A percentile compares a stretch with the other conserved stretches of the same genome.
phyloP scores from a whole-genome alignment of 371 early-diverging fungal genomes.

The Conidiobolus incongruus region DNA sequence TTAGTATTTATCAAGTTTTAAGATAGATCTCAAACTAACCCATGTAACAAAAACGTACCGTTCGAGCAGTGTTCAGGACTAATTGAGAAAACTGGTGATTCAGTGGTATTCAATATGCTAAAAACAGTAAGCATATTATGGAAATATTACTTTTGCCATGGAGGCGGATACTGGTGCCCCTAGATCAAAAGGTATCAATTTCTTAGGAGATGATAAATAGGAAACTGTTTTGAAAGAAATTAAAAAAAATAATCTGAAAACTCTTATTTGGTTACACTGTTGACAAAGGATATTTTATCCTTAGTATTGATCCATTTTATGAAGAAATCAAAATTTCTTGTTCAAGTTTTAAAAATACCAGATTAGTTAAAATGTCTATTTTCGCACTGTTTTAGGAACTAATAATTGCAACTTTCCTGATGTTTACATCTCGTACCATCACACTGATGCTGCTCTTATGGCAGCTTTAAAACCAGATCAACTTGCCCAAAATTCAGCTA shows the following conservation, averaged over 20 bases:
- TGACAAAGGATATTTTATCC: constrained; percentile 1
- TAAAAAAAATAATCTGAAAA: background rate
- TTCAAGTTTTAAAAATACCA: background rate
- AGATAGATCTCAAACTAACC: constrained; percentile 14
- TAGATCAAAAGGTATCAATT: constrained; percentile 21
- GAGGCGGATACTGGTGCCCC: constrained; percentile 29
- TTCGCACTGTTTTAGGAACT: background rate
- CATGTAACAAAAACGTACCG: constrained; percentile 18
- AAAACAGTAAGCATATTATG: constrained; percentile 13
- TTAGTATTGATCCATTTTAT: background rate
- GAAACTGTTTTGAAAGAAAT: background rate
- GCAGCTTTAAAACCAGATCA: too few species aligned
- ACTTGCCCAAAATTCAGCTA: too few species aligned
- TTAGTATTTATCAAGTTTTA: constrained; percentile 22
- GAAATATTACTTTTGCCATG: constrained; percentile 18
- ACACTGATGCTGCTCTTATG: too few species aligned
- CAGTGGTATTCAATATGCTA: constrained; percentile 22
- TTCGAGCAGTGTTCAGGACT: constrained; percentile 26
- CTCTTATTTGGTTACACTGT: background rate
- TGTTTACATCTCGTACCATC: background rate
- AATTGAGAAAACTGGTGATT: constrained; percentile 22
- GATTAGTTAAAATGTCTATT: too few species aligned
- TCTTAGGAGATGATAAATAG: constrained; percentile 5
- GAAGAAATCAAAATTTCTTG: background rate
- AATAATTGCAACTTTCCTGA: too few species aligned